A percentile compares a stretch with the other conserved stretches of the same genome.
These are phyloP conservation scores for Tolypocladium ovalisporum DNA, from an alignment of 2,329 filamentous ascomycete genomes.

Conservation along the genomic window DNA sequence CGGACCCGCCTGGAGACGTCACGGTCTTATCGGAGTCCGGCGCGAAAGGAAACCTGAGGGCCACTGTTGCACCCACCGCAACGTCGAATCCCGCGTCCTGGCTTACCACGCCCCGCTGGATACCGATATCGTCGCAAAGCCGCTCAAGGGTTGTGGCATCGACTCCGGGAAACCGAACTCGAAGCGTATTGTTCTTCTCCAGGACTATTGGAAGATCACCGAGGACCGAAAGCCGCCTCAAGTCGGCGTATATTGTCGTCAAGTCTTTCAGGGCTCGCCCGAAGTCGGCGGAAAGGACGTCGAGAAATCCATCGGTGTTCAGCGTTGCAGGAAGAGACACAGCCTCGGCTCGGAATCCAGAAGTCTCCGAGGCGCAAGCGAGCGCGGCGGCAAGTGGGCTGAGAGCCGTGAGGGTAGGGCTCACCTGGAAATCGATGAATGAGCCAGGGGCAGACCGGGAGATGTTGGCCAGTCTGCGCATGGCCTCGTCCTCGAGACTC, in stretches of 20 bases:
- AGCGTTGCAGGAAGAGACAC: constrained; percentile 47
- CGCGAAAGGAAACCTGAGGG: constrained; percentile 78
- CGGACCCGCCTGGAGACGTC: constrained; percentile 37
- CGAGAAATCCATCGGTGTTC: constrained; percentile 73
- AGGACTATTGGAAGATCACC: constrained; percentile 78
- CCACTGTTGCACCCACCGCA: constrained; percentile 58
- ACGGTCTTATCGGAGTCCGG: constrained; percentile 35
- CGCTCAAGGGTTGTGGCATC: constrained; percentile 72
- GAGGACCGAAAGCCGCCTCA: constrained; percentile 63
- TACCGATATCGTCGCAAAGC: constrained; percentile 78
- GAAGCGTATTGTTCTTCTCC: constrained; percentile 54
- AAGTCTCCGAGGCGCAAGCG: constrained; percentile 31
- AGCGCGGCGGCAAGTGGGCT: constrained; percentile 54
- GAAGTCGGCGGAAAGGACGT: constrained; percentile 80
- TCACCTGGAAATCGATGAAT: constrained; percentile 79
- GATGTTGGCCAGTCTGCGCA: constrained; percentile 52
- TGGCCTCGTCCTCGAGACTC: constrained; percentile 60
- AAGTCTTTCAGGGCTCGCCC: constrained; percentile 77
- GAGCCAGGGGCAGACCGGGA: constrained; percentile 56
- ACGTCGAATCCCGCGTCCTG: constrained; percentile 68
- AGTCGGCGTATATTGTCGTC: constrained; percentile 65
- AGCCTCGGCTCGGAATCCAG: constrained; percentile 28
- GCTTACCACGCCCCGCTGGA: constrained; percentile 65
- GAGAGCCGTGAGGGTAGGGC: constrained; percentile 82
- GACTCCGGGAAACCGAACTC: constrained; percentile 84